phyloP scores from a whole-genome alignment of 768 basidiomycete genomes.

The Sutorius australiensis region DNA sequence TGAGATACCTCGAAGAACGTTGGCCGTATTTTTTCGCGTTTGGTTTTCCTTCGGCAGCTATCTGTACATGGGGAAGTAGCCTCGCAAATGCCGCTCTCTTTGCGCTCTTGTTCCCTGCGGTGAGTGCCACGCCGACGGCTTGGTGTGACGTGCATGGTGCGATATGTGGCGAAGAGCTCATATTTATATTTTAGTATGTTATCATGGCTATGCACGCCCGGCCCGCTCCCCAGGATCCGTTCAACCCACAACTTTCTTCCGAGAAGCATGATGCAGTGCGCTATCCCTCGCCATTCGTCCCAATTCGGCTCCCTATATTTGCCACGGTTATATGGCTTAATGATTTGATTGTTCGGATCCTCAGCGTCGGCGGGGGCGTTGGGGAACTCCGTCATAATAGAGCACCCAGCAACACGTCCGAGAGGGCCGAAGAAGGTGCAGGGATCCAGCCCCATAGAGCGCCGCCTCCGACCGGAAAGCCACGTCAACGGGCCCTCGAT shows the following conservation, averaged over 20 bases:
- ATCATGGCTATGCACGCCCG: slow-evolving; percentile 79
- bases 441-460: slow-evolving; percentile 28
- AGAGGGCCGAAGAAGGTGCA: slow-evolving; percentile 61
- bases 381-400: slow-evolving; percentile 22
- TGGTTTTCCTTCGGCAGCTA: slow-evolving; percentile 69
- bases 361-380: slow-evolving; percentile 50
- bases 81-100: slow-evolving; percentile 82
- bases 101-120: slow-evolving; percentile 76
- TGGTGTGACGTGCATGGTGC: neutral
- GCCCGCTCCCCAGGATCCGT: slow-evolving; percentile 74
- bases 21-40: slow-evolving; percentile 90
- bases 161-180: slow-evolving; percentile 3
- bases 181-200: slow-evolving; percentile 57
- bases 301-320: slow-evolving; percentile 78
- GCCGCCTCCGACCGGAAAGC: slow-evolving; percentile 6
- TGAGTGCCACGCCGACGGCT: slow-evolving; percentile 34
- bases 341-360: slow-evolving; percentile 58
- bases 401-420: slow-evolving; percentile 46
- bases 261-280: slow-evolving; percentile 41
- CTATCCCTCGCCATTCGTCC: slow-evolving; percentile 74
- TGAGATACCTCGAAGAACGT: slow-evolving; percentile 77
- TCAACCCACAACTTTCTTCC: slow-evolving; percentile 46
- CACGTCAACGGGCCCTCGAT: slow-evolving; percentile 5
- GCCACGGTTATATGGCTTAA: slow-evolving; percentile 70
- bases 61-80: slow-evolving; percentile 70